phyloP scores from a whole-genome alignment of 441 rosid genomes.

The Capsella rubella region DNA sequence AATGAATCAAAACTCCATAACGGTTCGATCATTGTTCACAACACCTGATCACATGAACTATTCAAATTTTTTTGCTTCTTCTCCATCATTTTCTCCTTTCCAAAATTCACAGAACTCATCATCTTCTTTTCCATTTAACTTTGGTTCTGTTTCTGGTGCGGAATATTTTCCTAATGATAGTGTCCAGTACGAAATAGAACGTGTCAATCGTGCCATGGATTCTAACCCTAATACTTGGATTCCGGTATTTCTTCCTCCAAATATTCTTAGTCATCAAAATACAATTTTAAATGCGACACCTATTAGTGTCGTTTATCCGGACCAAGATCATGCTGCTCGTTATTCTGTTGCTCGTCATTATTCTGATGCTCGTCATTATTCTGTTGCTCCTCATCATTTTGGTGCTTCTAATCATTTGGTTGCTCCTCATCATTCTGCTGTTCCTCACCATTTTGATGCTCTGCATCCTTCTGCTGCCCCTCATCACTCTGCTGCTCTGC shows the following conservation, averaged over 20 bases:
- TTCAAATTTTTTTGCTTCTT: conserved; percentile 2
- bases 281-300: conserved; percentile 21
- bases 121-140: background rate
- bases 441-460: background rate
- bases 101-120: conserved; percentile 17
- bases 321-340: background rate
- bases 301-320: background rate
- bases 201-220: background rate
- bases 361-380: no score
- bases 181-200: no score
- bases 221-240: background rate
- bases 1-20: background rate
- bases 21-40: background rate
- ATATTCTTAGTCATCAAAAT: background rate
- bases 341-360: background rate
- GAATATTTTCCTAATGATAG: background rate
- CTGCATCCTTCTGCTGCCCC: no score
- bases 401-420: no score
- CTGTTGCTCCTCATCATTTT: no score
- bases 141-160: background rate
- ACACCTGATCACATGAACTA: conserved; percentile 12
- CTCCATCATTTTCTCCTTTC: conserved; percentile 1
- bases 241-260: conserved; percentile 4
- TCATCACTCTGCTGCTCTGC: no score
- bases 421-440: no score